Evolutionary conservation across 441 rosid genomes (phyloP), one percentile per base, ranked within the genome.

Genomic region (Sinapis alba): DNA sequence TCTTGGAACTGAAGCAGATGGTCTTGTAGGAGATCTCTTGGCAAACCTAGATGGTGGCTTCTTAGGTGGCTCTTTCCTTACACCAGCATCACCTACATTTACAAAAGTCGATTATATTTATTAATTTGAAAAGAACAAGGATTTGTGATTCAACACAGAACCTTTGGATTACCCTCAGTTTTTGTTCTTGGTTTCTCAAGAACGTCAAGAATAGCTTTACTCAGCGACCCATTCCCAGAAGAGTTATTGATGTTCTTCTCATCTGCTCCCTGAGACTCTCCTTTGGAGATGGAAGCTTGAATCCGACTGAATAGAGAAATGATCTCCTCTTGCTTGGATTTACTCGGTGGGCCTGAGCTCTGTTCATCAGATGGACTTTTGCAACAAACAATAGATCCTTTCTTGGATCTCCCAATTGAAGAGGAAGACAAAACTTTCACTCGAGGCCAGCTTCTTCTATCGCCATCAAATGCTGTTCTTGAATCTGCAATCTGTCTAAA

Each of bases 401-500:
- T 75, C 50, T 56, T 69, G 6, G 36, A 43, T 82, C 73, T 75
- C 67, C 80, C 57, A 4, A 13, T 36, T 51, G 38, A n/a, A 16
- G 80, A 62, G 41, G 75, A 69, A 43, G 56, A 50, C 1, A 72
- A 64, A 65, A 53, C 50, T 64, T 78, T 81, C 68, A 15, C 72
- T 36, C 53, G 68, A 71, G 74, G 57, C 78, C 71, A 68, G 9
- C 71, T 76, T 62, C 78, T 64, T 41, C 72, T 60, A 53, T 54
- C 76, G 56, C 83, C 86, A 72, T 83, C 61, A 7, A 69, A 53
- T 4, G 24, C 69, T 45, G 27, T 73, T 72, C 73, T 71, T n/a
- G 84, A 62, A 81, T 81, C 86, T 84, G 85, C 87, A 80, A 84
- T 80, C 86, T 83, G 92, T 87, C 90, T 21, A 87, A 86, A 88